phyloP scores from a whole-genome alignment of 2,329 filamentous ascomycete species.

The Aspergillus sp. region DNA sequence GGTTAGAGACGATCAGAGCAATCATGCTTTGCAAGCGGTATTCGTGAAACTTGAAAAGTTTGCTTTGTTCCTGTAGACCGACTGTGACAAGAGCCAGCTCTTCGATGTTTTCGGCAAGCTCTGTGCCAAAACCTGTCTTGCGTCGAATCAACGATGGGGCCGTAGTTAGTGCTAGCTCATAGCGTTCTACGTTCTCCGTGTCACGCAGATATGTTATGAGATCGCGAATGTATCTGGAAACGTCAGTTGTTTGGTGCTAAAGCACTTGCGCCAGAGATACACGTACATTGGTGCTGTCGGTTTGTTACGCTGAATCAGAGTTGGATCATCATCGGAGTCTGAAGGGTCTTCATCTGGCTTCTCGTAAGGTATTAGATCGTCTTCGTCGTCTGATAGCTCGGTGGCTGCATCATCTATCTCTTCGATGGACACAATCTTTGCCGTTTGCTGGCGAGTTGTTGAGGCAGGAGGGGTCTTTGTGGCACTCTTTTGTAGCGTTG shows the following conservation, averaged over 20 bases:
- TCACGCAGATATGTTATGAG: conserved; percentile 76
- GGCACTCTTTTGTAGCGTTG: conserved; percentile 9
- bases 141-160: conserved; percentile 79
- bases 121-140: conserved; percentile 83
- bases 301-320: conserved; percentile 78
- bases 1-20: conserved; percentile 72
- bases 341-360: conserved; percentile 87
- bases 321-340: conserved; percentile 91
- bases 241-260: conserved; percentile 12
- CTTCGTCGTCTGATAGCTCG: conserved; percentile 52
- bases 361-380: conserved; percentile 70
- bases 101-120: conserved; percentile 79
- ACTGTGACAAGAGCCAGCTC: conserved; percentile 75
- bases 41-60: conserved; percentile 73
- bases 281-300: conserved; percentile 70
- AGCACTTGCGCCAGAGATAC: background rate
- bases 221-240: conserved; percentile 70
- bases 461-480: conserved; percentile 1
- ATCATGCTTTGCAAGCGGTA: conserved; percentile 77
- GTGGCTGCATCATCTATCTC: conserved; percentile 59
- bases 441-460: background rate
- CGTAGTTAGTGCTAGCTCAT: conserved; percentile 73
- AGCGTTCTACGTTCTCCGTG: conserved; percentile 77
- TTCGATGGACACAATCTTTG: conserved; percentile 56
- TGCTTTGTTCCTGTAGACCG: conserved; percentile 80